Evolutionary conservation across 2,329 filamentous ascomycete species (phyloP), one percentile per base, ranked within the genome.

Genomic region (Fusarium transvaalense): DNA sequence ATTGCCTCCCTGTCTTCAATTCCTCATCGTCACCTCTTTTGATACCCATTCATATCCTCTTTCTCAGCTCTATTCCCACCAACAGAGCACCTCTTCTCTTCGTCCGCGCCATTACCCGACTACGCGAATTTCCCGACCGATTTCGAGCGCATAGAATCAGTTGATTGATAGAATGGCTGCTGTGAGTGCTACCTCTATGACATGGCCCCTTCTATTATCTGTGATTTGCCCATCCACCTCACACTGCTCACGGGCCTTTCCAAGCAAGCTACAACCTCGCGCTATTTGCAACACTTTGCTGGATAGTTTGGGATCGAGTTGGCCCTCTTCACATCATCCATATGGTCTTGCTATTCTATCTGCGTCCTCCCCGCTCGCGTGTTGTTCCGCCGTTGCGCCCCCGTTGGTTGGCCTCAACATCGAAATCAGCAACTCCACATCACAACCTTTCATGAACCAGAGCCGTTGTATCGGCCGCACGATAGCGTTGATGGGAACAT

Each of bases 91-190:
- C 47, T 52, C 19, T 61, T 52, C 52, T 53, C 37, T 43, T 47
- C 25, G 31, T 29, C 50, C 61, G 41, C 73, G 70, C 71, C 48
- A 71, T 53, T 52, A 56, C 45, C 60, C 64, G 70, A 73, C 57
- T 38, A 73, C 56, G 53, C 61, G 53, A 60, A 43, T 58, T 47
- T 42, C 21, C 52, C 61, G 64, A 73, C 56, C 68, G 64, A 62
- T 60, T 61, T 64, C 69, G 72, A 74, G 70, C 70, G 69, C 69
- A 72, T 69, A 71, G 71, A 69, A 75, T 73, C 68, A 73, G 73
- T 75, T 75, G 71, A 72, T 69, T 72, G 74, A 77, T 77, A 81
- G 79, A 78, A 81, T 81, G 79, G 79, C 79, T 79, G 77, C 79
- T 78, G 79, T 81, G 77, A 79, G 79, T 81, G 52, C 62, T 57